Base-by-base conservation (phyloP, 805 yeast genomes). In the Candida coquimbonensis region DNA sequence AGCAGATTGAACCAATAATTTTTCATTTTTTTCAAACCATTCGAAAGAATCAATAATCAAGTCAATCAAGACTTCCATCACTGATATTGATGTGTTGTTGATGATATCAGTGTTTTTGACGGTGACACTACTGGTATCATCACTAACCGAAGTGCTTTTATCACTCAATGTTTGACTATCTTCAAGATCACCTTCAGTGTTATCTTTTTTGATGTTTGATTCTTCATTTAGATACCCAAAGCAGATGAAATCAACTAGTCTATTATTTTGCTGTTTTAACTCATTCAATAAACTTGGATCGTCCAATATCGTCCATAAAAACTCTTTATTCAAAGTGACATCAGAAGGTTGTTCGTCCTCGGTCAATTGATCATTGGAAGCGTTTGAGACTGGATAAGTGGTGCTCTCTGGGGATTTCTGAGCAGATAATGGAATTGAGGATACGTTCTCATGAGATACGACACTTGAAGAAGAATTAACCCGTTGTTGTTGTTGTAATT, bases 221-320 rank as follows among this genome's bases (percentile, higher is more conserved):
- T 42, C 52, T 3, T 53, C 56, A 25, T 53, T 49, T 25, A 67
- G 63, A 51, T 67, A 70, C 1, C 75, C 75, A 46, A 69, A 63
- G 48, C 80, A 72, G 29, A 80, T 62, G 46, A 79, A 67, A 54
- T 80, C 84, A 14, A 80, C 51, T 43, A 74, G 58, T 49, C 70
- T 72, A 45, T 64, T 65, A 49, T 70, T 69, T 52, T 68, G 69
- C 21, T 61, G 60, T 33, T 64, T 57, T 39, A 72, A 52, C 43
- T 64, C 67, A 43, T 52, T 65, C 40, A 70, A 51, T n/a, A 72
- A 53, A 41, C 63, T 65, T 1, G 66, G 56, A 49, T 70, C 73
- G 40, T 64, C 66, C 32, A 71, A 46, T 2, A 68, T 50, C 38
- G 56, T 51, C 49, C 66, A 64, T 13, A 72, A 67, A 48, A 68